Base-by-base conservation (phyloP, 768 basidiomycete species). In the Podaxis rugospora region DNA sequence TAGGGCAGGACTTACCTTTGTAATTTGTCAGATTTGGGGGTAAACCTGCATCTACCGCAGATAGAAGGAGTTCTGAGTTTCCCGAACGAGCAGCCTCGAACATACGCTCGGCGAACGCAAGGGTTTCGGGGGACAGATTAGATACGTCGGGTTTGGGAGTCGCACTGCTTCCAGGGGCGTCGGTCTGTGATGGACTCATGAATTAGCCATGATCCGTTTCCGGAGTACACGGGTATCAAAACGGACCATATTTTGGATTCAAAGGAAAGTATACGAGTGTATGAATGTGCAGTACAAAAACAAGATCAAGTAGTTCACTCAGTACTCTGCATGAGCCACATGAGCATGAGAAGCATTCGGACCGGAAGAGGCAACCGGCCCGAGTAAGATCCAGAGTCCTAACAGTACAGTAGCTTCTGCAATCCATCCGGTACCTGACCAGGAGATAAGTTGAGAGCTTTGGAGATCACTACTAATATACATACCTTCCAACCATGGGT, bases 81-180 rank as follows among this genome's bases (percentile, higher is more conserved):
- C 89, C 89, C 3, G 74, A 69, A 6, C 90, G 83, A 5, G 88
- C 90, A 5, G 87, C 88, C 51, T 90, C 83, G 72, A 92, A 92
- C 77, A 91, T 88, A 51, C 84, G 81, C 57, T 84, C 80, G 0
- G 89, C 90, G 64, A 83, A 83, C n/a, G 74, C 76, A 36, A 83
- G 59, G 27, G 81, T 82, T 32, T 79, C 80, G 13, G 69, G 54
- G 16, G 81, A 75, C 39, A 83, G 68, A 14, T 57, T 52, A 27
- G 66, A 56, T 1, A 61, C 65, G 54, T 70, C 67, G 11, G 65
- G 62, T 60, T 66, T 63, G 9, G 57, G 39, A n/a, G 40, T n/a
- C 23, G 16, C 18, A 5, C 5, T 18, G 44, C 35, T 18, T 47
- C 10, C 5, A 23, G 21, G 18, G 11, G 47, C 18, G 18, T 61